Conservation (phyloP, 2,329 filamentous ascomycete species). For the Ustulina deusta region DNA sequence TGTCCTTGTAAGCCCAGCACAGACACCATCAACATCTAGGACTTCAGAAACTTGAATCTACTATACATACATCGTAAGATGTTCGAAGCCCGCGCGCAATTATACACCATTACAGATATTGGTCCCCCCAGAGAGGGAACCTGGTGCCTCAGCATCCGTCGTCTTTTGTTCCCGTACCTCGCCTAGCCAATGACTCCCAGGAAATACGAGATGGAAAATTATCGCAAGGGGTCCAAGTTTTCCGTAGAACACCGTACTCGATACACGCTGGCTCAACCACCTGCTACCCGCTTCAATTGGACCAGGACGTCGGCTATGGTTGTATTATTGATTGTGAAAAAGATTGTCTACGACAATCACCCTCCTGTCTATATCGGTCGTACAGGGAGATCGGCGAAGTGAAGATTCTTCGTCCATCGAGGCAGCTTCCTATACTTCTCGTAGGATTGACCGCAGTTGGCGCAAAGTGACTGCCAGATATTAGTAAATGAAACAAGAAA, state of each 20-base stretch:
- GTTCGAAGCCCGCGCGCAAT: slow-evolving; percentile 1
- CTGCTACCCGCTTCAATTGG: slow-evolving; percentile 2
- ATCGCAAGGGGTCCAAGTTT: background rate
- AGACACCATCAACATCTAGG: background rate
- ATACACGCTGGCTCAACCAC: slow-evolving; percentile 25
- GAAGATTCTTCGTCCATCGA: slow-evolving; percentile 78
- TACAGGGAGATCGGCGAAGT: slow-evolving; percentile 53
- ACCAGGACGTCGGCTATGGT: background rate
- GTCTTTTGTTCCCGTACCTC: slow-evolving; percentile 20
- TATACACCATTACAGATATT: slow-evolving; percentile 7
- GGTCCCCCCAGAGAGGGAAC: background rate
- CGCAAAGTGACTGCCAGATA: slow-evolving; percentile 78
- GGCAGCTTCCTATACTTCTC: slow-evolving; percentile 89
- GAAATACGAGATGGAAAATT: slow-evolving; percentile 10
- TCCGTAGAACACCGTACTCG: slow-evolving; percentile 30
- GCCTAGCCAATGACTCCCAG: slow-evolving; percentile 28
- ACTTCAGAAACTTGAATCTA: slow-evolving; percentile 25
- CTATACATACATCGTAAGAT: slow-evolving; percentile 32
- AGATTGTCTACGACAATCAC: background rate
- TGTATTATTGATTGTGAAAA: background rate
- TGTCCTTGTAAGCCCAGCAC: background rate
- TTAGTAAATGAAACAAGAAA: slow-evolving; percentile 34
- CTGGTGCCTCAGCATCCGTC: slow-evolving; percentile 11
- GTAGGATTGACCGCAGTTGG: slow-evolving; percentile 91
- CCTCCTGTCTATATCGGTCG: slow-evolving; percentile 32